phyloP scores from a whole-genome alignment of 805 yeast genomes.

The Candida stauntonica region DNA sequence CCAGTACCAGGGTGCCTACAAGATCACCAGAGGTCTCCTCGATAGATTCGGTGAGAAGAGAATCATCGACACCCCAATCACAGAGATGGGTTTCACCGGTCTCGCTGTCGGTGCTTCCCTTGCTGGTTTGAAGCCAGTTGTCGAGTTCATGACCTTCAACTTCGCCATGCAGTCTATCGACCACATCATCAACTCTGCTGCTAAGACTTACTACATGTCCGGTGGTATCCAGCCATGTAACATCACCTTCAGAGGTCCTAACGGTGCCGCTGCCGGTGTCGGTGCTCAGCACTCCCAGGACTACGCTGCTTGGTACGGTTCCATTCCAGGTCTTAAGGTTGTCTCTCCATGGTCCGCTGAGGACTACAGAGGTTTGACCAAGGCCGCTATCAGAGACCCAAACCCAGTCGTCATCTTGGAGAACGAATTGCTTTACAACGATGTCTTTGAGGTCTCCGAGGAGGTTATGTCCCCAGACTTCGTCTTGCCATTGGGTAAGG shows the following conservation, averaged over 20 bases:
- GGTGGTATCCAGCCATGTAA: slow-evolving; percentile 98
- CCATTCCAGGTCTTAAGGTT: slow-evolving; percentile 97
- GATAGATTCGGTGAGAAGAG: slow-evolving; percentile 73
- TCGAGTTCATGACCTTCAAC: slow-evolving; percentile 98
- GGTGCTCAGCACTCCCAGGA: slow-evolving; percentile 99
- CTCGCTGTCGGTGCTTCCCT: slow-evolving; percentile 81
- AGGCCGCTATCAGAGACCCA: slow-evolving; percentile 98
- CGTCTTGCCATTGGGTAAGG: slow-evolving; percentile 89
- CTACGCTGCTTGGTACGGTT: slow-evolving; percentile 96
- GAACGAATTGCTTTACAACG: slow-evolving; percentile 94
- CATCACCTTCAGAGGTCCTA: slow-evolving; percentile 98
- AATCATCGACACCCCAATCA: slow-evolving; percentile 90
- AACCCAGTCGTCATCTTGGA: slow-evolving; percentile 95
- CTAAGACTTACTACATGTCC: slow-evolving; percentile 97
- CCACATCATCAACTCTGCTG: slow-evolving; percentile 97
- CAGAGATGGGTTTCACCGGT: slow-evolving; percentile 99
- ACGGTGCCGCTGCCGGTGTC: slow-evolving; percentile 99
- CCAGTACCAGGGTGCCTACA: slow-evolving; percentile 98
- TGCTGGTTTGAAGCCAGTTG: slow-evolving; percentile 84
- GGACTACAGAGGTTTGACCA: slow-evolving; percentile 92
- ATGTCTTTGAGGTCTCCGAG: slow-evolving; percentile 81
- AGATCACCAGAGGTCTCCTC: slow-evolving; percentile 89
- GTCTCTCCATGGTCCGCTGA: slow-evolving; percentile 92
- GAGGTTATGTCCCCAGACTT: slow-evolving; percentile 87
- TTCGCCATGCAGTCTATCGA: slow-evolving; percentile 99